phyloP scores from a whole-genome alignment of 805 yeast genomes.

The Phaffomyces thermotolerans region DNA sequence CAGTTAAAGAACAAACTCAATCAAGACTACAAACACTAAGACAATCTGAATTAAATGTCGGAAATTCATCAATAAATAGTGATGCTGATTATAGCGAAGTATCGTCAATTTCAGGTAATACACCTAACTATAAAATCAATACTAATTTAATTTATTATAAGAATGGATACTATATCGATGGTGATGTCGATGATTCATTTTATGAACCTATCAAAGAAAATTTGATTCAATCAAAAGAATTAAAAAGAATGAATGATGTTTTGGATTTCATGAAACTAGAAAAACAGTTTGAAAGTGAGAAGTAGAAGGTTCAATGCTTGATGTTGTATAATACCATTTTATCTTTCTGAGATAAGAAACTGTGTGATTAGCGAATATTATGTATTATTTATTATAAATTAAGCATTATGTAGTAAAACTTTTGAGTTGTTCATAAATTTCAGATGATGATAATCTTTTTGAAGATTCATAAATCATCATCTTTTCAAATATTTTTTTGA shows the following conservation, averaged over 20 bases:
- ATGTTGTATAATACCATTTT: no score
- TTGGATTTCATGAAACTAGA: conserved; percentile 21
- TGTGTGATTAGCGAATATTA: not conserved
- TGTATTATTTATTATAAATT: not conserved
- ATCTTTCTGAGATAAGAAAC: no score
- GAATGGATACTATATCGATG: conserved; percentile 21
- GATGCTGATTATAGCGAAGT: conserved; percentile 23
- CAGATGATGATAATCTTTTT: conserved; percentile 18
- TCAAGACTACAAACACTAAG: conserved; percentile 19
- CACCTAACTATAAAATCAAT: conserved; percentile 21
- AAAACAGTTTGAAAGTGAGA: conserved; percentile 9
- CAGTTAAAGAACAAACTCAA: conserved; percentile 20
- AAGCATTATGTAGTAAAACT: not conserved
- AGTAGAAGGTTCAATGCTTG: no score
- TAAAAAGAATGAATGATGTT: conserved; percentile 14
- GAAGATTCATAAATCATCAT: conserved; percentile 39
- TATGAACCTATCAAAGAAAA: conserved; percentile 18
- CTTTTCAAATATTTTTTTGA: conserved; percentile 27
- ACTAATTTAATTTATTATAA: conserved; percentile 21
- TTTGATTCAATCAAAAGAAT: conserved; percentile 17
- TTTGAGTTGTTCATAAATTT: not conserved
- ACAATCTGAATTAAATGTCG: conserved; percentile 4
- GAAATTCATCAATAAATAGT: conserved; percentile 9
- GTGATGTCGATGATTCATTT: conserved; percentile 16
- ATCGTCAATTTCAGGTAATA: conserved; percentile 20